These are phyloP conservation scores for Botrytis sinoallii DNA, from an alignment of 2,329 filamentous ascomycete genomes.

Conservation along the genomic window DNA sequence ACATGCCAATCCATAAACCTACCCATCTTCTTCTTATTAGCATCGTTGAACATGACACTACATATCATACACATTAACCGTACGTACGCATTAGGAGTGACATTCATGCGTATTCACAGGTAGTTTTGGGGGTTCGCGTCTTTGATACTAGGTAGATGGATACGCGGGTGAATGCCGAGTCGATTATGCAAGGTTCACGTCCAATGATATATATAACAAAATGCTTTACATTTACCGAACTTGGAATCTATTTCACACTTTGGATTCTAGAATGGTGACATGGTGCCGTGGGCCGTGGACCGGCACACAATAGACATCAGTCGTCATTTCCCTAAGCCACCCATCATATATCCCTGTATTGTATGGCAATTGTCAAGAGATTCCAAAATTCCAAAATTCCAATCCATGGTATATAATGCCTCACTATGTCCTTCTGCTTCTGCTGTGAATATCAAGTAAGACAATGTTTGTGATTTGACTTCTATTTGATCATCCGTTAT, in stretches of 20 bases:
- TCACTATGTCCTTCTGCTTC: neutral
- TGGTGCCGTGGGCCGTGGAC: neutral
- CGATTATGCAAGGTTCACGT: neutral
- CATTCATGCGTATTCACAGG: neutral
- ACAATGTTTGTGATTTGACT: neutral
- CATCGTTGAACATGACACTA: neutral
- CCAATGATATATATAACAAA: neutral
- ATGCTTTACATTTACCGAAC: neutral
- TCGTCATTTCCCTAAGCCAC: constrained; percentile 9
- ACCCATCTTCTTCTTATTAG: neutral
- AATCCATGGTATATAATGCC: neutral
- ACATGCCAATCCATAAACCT: neutral
- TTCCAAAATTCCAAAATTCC: neutral
- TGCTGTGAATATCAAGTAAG: neutral
- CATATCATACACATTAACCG: neutral
- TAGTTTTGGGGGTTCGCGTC: neutral
- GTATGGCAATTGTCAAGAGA: neutral
- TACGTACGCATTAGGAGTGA: neutral
- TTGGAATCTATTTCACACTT: neutral
- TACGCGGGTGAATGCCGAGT: neutral
- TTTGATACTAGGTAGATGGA: neutral
- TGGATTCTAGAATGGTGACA: neutral
- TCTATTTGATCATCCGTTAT: neutral
- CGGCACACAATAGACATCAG: neutral
- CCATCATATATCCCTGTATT: neutral